Base-by-base conservation (phyloP, 805 yeast species). In the Monosporozyma aerobia region DNA sequence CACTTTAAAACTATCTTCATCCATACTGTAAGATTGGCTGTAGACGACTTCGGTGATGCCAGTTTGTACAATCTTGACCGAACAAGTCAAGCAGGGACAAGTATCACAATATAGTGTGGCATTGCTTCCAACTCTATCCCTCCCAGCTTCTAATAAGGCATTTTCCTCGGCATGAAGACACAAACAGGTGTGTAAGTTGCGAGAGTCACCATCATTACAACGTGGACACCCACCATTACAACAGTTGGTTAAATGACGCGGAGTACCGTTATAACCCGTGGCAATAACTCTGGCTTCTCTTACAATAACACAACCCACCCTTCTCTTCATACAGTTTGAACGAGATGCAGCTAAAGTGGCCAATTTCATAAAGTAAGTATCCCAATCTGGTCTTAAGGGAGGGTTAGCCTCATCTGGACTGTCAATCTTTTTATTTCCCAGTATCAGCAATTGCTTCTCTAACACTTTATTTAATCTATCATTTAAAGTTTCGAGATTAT, bases 151-250 rank as follows among this genome's bases (percentile, higher is more conserved):
- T 49, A 94, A 69, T 41, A 94, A 72, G 0, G 99, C 98, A 67
- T 94, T 94, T 61, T 94, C 99, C 67, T 94, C 99, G 0, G 98
- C 99, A 67, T 94, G 99, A 35, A 94, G 70, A 67, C 99, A 94
- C 48, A 94, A 69, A 67, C 99, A 94, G 0, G 97, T 89, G 3
- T 85, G 77, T 40, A 92, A 71, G 1, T 77, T 81, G 2, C 96
- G 95, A 2, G 77, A 69, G 2, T 72, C 71, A 7, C 85, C 90
- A 27, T 77, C 71, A 62, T 94, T 94, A 67, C 99, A 94, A 41
- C 99, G 73, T 4, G 80, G 69, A 68, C 99, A 94, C 0, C 99
- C 99, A 23, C 99, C 99, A 60, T 89, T 92, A 63, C 88, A 90
- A 70, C 99, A 94, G 62, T 94, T 94, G 27, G 75, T 73, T 61